These are phyloP conservation scores for Lecanicillium sp. DNA, from an alignment of 2,329 filamentous ascomycete genomes.

Conservation along the genomic window DNA sequence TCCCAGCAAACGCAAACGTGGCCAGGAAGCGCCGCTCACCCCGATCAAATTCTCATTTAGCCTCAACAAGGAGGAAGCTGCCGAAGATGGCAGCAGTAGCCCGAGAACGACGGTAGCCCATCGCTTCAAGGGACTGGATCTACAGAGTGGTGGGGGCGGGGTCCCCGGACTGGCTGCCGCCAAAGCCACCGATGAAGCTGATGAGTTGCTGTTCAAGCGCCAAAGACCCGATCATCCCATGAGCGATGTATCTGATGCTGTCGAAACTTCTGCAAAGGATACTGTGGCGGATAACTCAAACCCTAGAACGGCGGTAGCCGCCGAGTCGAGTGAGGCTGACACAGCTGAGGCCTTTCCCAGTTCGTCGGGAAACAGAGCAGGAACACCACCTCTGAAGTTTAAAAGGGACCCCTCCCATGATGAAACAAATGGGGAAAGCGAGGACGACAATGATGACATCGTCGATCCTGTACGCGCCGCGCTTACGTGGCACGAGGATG, in stretches of 20 bases:
- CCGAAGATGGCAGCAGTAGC: constrained; percentile 44
- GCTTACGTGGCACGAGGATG: constrained; percentile 62
- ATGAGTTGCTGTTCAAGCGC: constrained; percentile 33
- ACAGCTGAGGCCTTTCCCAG: no score
- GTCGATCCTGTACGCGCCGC: constrained; percentile 51
- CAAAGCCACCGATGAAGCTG: constrained; percentile 22
- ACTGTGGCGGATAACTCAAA: not conserved
- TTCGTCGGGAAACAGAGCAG: constrained; percentile 26
- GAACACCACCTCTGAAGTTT: constrained; percentile 33
- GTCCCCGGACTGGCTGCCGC: constrained; percentile 18
- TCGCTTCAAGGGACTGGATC: constrained; percentile 45
- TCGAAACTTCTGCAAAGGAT: not conserved
- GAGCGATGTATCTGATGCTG: constrained; percentile 20
- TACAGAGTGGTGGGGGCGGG: constrained; percentile 42
- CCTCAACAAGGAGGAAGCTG: constrained; percentile 22
- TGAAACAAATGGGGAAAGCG: constrained; percentile 15
- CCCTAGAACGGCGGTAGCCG: not conserved
- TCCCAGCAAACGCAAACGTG: constrained; percentile 44
- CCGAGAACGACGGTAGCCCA: constrained; percentile 48
- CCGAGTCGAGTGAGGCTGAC: constrained; percentile 1
- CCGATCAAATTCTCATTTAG: constrained; percentile 45
- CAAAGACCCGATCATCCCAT: constrained; percentile 28
- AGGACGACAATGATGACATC: constrained; percentile 28
- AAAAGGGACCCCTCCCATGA: constrained; percentile 18
- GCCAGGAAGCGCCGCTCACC: constrained; percentile 28